Percentiles rank a stretch among this genome's conserved stretches.
Conservation (phyloP, 2,329 filamentous ascomycete species). For the Curvularia eragrostidis region DNA sequence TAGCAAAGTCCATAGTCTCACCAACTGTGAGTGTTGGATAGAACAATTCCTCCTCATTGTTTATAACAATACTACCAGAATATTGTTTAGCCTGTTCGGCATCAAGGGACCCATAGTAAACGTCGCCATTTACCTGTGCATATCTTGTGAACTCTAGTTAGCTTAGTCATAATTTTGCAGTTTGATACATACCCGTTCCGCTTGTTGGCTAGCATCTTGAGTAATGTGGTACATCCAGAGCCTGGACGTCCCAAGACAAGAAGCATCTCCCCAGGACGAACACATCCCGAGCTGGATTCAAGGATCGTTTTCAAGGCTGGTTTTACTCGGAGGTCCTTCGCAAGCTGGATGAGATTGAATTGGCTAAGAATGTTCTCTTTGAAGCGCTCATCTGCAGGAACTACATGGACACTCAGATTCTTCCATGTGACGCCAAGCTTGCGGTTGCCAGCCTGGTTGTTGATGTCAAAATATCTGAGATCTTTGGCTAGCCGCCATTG, state of each 20-base stretch:
- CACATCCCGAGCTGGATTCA: conserved; percentile 68
- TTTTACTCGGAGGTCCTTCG: conserved; percentile 56
- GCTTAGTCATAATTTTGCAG: conserved; percentile 35
- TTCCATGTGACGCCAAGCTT: conserved; percentile 71
- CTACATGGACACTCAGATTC: conserved; percentile 74
- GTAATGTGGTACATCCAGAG: conserved; percentile 61
- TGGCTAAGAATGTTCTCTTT: conserved; percentile 64
- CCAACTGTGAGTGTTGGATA: conserved; percentile 60
- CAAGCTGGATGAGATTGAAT: conserved; percentile 51
- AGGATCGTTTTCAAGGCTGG: conserved; percentile 64
- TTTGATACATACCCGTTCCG: conserved; percentile 61
- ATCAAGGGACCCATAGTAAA: conserved; percentile 58
- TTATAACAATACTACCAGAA: conserved; percentile 77
- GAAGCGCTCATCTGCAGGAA: conserved; percentile 66
- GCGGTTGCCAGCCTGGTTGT: conserved; percentile 24
- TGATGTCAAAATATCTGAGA: conserved; percentile 26
- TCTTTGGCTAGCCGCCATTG: conserved; percentile 31
- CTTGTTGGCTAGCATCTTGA: conserved; percentile 66
- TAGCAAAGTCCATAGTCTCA: conserved; percentile 62
- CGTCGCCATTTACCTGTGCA: conserved; percentile 71
- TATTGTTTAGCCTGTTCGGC: conserved; percentile 78
- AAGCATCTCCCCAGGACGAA: conserved; percentile 73
- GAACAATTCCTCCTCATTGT: conserved; percentile 62
- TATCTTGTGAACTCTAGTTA: not conserved
- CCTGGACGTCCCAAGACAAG: conserved; percentile 72